Base-by-base conservation (phyloP, 2,329 filamentous ascomycete species). In the Neonectria punicea region DNA sequence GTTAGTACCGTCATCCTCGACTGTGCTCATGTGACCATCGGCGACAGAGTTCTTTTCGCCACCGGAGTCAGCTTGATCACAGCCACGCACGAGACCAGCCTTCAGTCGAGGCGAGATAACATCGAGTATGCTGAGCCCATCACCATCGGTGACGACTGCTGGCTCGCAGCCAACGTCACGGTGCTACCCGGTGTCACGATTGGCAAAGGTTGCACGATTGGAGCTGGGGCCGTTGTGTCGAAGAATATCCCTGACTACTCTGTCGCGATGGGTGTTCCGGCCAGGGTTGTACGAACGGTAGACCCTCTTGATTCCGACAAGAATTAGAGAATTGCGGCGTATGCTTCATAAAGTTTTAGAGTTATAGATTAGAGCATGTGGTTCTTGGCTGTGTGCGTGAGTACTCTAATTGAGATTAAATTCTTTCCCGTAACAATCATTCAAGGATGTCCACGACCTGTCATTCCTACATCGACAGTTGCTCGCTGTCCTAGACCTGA, bases 171-270 rank as follows among this genome's bases (percentile, higher is more conserved):
- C 0, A 90, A 89, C 73, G 89, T 89, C 5, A 87, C 84, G 20
- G 87, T 97, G 20, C 81, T 94, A 47, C 89, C 92, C 0, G 93
- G 93, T 0, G 89, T 97, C 20, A 94, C 86, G 1, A 91, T 97
- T 69, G 93, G 94, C 0, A 84, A 86, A 58, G 93, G 93, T 0
- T 85, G 83, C 7, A 92, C 90, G 0, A 85, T 97, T 66, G 94
- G 93, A 1, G 93, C 94, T 1, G 93, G 91, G 1, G 93, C 90
- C 75, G 92, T 97, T 3, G 93, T 97, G 25, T 95, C 92, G 2
- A 95, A 91, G 80, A 20, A 16, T 6, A 50, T 50, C 8, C 47
- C 47, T 18, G 47, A 50, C 8, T 50, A 50, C 25, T 50, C 47
- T 5, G 16, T 50, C n/a, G 47, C 47, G 28, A 30, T 50, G 28